Conservation (phyloP, 306 rosid species). For the Mimosa bimucronata region DNA sequence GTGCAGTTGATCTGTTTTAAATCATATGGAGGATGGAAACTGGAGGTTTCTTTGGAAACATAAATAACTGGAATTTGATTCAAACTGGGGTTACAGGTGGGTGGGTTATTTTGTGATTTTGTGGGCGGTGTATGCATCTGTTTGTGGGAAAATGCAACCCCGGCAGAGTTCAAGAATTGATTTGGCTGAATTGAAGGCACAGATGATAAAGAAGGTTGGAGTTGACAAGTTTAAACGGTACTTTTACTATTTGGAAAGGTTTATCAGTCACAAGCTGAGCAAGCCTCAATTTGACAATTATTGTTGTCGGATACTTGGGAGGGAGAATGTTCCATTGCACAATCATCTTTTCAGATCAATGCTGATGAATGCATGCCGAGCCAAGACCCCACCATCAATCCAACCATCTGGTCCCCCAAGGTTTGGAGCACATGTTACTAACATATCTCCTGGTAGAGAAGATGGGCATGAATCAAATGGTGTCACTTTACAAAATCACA, state of each 20-base stretch:
- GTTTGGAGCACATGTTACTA: conserved; percentile 56
- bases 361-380: conserved; percentile 87
- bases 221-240: conserved; percentile 73
- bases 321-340: conserved; percentile 84
- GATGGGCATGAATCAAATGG: conserved; percentile 75
- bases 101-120: conserved; percentile 48
- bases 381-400: conserved; percentile 81
- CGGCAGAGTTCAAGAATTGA: conserved; percentile 88
- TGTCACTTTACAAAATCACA: conserved; percentile 57
- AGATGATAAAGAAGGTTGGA: conserved; percentile 84
- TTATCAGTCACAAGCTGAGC: conserved; percentile 86
- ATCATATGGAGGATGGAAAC: conserved; percentile 55
- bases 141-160: conserved; percentile 90
- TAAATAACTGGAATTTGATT: conserved; percentile 52
- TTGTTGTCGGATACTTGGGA: conserved; percentile 75
- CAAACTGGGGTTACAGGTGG: conserved; percentile 50
- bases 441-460: conserved; percentile 70
- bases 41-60: conserved; percentile 58
- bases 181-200: conserved; percentile 85
- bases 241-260: conserved; percentile 70
- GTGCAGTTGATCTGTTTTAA: conserved; percentile 46
- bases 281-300: conserved; percentile 81
- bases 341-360: conserved; percentile 81
- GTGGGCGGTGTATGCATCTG: conserved; percentile 77
- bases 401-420: conserved; percentile 56